These are phyloP conservation scores for Mycena alexandri DNA, from an alignment of 768 basidiomycete species.

Conservation along the genomic window DNA sequence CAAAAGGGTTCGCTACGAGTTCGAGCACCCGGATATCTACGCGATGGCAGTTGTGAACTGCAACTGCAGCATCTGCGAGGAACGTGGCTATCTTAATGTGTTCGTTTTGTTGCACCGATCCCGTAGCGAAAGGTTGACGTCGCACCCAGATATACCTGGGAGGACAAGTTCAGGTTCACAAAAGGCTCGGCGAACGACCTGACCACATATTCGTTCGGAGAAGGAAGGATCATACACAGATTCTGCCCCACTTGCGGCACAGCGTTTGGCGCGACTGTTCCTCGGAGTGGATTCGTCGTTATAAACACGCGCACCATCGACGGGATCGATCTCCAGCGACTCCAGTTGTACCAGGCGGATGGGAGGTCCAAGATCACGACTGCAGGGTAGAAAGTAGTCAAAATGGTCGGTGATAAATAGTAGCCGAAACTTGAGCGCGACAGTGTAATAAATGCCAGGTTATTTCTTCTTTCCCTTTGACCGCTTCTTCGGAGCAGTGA, in stretches of 20 bases:
- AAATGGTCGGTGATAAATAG: conserved; percentile 13
- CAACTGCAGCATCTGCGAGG: conserved; percentile 33
- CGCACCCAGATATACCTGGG: conserved; percentile 20
- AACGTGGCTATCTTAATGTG: conserved; percentile 27
- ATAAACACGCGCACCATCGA: conserved; percentile 31
- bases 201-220: conserved; percentile 10
- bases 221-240: background rate
- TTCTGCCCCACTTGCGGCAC: conserved; percentile 30
- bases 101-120: conserved; percentile 8
- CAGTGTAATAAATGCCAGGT: background rate
- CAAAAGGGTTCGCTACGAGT: conserved; percentile 33
- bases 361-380: background rate
- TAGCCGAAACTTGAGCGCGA: background rate
- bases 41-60: conserved; percentile 22
- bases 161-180: conserved; percentile 29
- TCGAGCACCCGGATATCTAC: conserved; percentile 31
- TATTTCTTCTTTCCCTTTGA: conserved; percentile 51
- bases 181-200: conserved; percentile 22
- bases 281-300: conserved; percentile 1
- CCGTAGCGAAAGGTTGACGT: background rate
- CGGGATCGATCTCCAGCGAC: conserved; percentile 19
- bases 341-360: conserved; percentile 1
- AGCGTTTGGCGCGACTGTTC: conserved; percentile 13
- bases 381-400: background rate
- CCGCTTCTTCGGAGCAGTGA: conserved; percentile 60